phyloP scores from a whole-genome alignment of 208 protist genomes.

The Leishmania martiniquensis region DNA sequence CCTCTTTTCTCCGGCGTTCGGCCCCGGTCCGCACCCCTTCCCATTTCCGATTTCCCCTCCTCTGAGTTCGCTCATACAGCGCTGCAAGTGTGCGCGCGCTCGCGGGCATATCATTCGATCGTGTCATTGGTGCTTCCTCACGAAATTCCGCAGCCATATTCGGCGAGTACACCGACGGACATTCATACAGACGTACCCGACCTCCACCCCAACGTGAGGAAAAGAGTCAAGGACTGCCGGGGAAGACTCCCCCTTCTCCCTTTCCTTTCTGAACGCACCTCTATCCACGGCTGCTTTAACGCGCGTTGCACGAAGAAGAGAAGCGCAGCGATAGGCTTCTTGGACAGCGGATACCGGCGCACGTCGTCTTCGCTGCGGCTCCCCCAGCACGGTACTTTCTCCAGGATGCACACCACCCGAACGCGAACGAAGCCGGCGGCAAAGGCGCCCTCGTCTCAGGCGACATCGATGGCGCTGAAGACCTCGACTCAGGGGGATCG shows the following conservation, averaged over 20 bases:
- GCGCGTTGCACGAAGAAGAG: neutral
- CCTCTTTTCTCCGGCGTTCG: constrained; percentile 9
- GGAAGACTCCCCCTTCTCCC: neutral
- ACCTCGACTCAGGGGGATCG: neutral
- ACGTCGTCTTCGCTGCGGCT: neutral
- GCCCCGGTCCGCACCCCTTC: no score
- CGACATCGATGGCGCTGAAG: neutral
- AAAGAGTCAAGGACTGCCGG: neutral
- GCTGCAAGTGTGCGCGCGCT: neutral
- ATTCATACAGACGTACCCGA: neutral
- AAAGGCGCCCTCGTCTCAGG: neutral
- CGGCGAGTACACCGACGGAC: neutral
- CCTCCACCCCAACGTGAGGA: neutral
- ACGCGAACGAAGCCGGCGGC: neutral
- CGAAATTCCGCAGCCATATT: neutral
- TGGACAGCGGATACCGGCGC: neutral
- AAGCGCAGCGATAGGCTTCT: neutral
- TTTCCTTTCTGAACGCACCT: neutral
- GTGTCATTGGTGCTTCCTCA: neutral
- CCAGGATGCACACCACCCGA: neutral
- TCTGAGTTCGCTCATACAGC: neutral
- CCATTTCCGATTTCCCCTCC: neutral
- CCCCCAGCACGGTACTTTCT: neutral
- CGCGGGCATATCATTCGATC: neutral
- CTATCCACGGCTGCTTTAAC: neutral